Conservation (phyloP, 805 yeast genomes). For the Monosporozyma aquatica region DNA sequence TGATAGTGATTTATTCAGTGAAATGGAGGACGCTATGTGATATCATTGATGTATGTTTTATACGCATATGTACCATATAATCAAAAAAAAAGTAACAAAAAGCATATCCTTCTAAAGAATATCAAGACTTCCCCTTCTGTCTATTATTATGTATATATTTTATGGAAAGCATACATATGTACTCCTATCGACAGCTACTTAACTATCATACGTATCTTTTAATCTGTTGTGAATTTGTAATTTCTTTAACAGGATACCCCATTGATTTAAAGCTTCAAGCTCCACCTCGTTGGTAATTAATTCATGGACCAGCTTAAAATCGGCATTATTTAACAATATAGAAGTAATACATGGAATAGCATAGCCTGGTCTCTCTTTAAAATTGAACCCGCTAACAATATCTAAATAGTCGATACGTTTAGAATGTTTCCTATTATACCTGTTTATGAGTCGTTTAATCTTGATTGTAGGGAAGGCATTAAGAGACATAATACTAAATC, state of each 20-base stretch:
- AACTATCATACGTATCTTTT: slow-evolving; percentile 5
- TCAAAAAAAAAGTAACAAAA: background rate
- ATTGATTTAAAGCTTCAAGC: slow-evolving; percentile 7
- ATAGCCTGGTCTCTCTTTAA: slow-evolving; percentile 18
- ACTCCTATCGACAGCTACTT: too few relatives aligned
- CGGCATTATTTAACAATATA: slow-evolving; percentile 12
- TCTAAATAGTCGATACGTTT: slow-evolving; percentile 11
- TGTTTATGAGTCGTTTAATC: slow-evolving; percentile 6
- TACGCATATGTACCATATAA: background rate
- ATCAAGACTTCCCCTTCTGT: too few relatives aligned
- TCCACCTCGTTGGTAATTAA: slow-evolving; percentile 7
- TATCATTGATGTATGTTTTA: background rate
- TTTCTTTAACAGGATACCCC: slow-evolving; percentile 13
- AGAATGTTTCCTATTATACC: slow-evolving; percentile 8
- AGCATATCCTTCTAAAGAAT: too few relatives aligned
- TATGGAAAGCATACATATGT: too few relatives aligned
- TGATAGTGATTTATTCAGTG: slow-evolving; percentile 41
- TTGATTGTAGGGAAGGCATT: background rate
- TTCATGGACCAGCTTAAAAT: slow-evolving; percentile 6
- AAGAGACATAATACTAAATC: slow-evolving; percentile 10
- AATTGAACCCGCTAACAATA: slow-evolving; percentile 25
- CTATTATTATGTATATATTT: too few relatives aligned
- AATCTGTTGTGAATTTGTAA: slow-evolving; percentile 8
- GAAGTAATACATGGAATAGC: slow-evolving; percentile 18
- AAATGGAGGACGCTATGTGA: slow-evolving; percentile 27